Percentiles rank a stretch among this genome's conserved stretches.
phyloP scores from a whole-genome alignment of 257 asterid species.

The Penstemon eatonii region DNA sequence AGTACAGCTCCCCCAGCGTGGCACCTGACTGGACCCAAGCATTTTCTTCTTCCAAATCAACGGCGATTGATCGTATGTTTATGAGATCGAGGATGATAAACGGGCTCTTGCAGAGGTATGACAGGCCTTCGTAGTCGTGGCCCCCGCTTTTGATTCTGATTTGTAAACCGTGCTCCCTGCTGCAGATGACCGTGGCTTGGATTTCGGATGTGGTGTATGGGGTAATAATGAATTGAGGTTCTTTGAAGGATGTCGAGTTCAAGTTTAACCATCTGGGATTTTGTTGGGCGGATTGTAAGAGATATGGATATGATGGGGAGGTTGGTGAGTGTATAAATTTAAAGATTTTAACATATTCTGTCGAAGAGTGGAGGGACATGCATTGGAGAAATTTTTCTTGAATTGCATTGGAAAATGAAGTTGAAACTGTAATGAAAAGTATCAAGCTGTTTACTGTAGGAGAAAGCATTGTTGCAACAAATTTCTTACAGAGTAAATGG shows the following conservation, averaged over 20 bases:
- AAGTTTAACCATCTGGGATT: conserved; percentile 57
- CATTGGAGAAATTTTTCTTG: conserved; percentile 31
- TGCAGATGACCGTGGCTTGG: conserved; percentile 42
- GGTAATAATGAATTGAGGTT: conserved; percentile 41
- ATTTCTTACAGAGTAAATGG: background rate
- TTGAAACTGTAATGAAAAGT: conserved; percentile 10
- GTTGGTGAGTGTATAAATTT: conserved; percentile 30
- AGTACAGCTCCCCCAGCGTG: conserved; percentile 56
- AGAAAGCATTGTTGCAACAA: conserved; percentile 7
- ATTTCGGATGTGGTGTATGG: conserved; percentile 41
- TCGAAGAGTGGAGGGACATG: conserved; percentile 32
- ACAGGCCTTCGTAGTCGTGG: conserved; percentile 65
- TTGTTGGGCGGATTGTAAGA: conserved; percentile 45
- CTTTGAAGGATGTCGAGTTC: conserved; percentile 30
- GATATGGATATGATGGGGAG: conserved; percentile 32
- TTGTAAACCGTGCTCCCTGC: conserved; percentile 34
- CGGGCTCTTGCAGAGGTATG: conserved; percentile 38
- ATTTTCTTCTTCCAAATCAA: conserved; percentile 36
- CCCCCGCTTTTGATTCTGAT: conserved; percentile 56
- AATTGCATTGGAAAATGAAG: conserved; percentile 21
- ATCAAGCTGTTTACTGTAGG: conserved; percentile 1
- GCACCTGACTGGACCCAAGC: conserved; percentile 69
- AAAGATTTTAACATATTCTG: conserved; percentile 23
- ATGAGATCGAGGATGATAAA: conserved; percentile 45
- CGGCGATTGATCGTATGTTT: conserved; percentile 37